A percentile compares a stretch with the other conserved stretches of the same genome.
phyloP scores from a whole-genome alignment of 495 filamentous ascomycete species.

The Chaetomium cochliodes region DNA sequence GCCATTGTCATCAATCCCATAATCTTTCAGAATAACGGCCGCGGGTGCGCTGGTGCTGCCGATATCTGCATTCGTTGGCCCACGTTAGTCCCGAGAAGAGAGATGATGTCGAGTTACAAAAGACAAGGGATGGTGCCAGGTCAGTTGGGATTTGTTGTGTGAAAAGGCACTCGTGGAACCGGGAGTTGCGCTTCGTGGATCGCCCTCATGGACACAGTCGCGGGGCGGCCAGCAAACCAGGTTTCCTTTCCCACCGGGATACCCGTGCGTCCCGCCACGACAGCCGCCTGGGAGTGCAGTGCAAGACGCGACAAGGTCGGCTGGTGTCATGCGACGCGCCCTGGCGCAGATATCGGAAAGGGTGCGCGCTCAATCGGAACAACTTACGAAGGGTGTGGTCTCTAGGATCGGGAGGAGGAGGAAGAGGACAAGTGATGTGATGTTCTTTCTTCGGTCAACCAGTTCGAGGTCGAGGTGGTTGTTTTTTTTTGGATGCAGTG shows the following conservation, averaged over 20 bases:
- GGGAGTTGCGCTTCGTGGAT: constrained; percentile 27
- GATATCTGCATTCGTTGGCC: constrained; percentile 14
- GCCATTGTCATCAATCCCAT: constrained; percentile 44
- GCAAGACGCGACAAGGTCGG: constrained; percentile 7
- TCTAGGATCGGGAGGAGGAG: neutral
- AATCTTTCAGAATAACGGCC: constrained; percentile 22
- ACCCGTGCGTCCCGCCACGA: constrained; percentile 28
- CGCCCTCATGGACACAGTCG: constrained; percentile 23
- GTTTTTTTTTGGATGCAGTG: neutral
- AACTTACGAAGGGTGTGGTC: constrained; percentile 5
- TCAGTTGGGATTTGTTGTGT: constrained; percentile 3
- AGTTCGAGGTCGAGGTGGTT: neutral
- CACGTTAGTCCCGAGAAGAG: constrained; percentile 14
- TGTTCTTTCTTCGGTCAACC: neutral
- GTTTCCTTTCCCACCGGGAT: constrained; percentile 20
- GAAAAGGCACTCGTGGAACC: constrained; percentile 23
- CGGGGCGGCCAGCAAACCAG: constrained; percentile 29
- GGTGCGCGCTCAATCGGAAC: neutral
- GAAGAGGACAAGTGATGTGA: too few relatives aligned
- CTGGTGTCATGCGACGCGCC: constrained; percentile 14
- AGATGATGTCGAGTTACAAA: neutral
- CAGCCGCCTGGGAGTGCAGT: constrained; percentile 6
- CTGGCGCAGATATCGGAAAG: constrained; percentile 1
- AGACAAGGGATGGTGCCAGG: neutral
- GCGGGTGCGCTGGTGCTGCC: neutral